These are phyloP conservation scores for Xylaria scruposa DNA, from an alignment of 495 filamentous ascomycete genomes.

Conservation along the genomic window DNA sequence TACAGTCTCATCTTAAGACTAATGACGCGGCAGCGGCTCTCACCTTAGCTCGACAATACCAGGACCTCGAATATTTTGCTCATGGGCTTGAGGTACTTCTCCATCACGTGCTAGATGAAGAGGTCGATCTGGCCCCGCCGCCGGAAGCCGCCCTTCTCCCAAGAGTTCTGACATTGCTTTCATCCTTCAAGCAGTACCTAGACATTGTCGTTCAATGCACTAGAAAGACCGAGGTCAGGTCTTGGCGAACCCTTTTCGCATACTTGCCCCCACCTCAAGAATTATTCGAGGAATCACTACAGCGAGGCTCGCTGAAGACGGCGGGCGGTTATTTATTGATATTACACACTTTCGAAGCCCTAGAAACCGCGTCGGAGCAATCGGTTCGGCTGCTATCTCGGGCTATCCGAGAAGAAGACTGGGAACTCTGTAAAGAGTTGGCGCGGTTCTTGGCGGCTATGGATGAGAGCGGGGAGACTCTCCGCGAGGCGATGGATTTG, in stretches of 20 bases:
- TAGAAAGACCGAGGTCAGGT: conserved; percentile 93
- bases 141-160: conserved; percentile 80
- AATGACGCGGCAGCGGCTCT: conserved; percentile 77
- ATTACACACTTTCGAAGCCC: conserved; percentile 89
- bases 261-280: conserved; percentile 88
- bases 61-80: conserved; percentile 84
- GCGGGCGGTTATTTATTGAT: conserved; percentile 97
- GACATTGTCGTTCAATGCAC: conserved; percentile 98
- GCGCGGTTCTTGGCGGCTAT: conserved; percentile 92
- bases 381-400: conserved; percentile 81
- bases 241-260: conserved; percentile 91
- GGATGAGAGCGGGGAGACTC: conserved; percentile 82
- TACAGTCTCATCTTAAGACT: conserved; percentile 75
- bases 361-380: conserved; percentile 77
- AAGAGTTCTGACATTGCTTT: conserved; percentile 84
- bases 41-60: conserved; percentile 79
- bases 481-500: conserved; percentile 77
- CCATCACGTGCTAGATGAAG: conserved; percentile 92
- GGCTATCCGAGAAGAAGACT: conserved; percentile 85
- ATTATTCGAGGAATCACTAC: conserved; percentile 89
- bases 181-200: conserved; percentile 86
- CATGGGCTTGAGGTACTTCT: conserved; percentile 93
- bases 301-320: conserved; percentile 85
- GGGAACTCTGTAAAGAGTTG: conserved; percentile 96
- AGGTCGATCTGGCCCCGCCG: conserved; percentile 77